Evolutionary conservation across 148 eudicot species (phyloP).

Genomic region (Rhododendron molle): DNA sequence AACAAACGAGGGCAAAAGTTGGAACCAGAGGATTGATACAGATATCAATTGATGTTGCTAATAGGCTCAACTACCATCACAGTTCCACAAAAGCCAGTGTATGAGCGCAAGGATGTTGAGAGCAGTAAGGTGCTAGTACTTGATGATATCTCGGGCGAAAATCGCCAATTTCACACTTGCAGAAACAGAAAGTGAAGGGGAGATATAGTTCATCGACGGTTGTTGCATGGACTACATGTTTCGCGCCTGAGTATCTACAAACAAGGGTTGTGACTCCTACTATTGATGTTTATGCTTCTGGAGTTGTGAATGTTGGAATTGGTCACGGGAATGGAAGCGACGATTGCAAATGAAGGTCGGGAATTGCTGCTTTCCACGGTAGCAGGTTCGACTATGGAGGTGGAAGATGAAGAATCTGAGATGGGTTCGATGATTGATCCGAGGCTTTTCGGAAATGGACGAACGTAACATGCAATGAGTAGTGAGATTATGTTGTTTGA

Average conservation of each 20-base stretch:
- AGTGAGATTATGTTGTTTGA: slow-evolving; percentile 34
- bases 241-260: neutral
- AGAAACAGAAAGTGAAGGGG: slow-evolving; percentile 16
- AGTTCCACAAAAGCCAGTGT: too few relatives aligned
- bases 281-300: slow-evolving; percentile 50
- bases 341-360: slow-evolving; percentile 16
- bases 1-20: too few relatives aligned
- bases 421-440: slow-evolving; percentile 19
- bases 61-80: too few relatives aligned
- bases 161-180: slow-evolving; percentile 32
- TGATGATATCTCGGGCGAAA: slow-evolving; percentile 38
- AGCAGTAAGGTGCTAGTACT: slow-evolving; percentile 38
- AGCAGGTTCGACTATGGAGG: slow-evolving; percentile 13
- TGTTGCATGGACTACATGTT: too few relatives aligned
- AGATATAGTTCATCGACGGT: too few relatives aligned
- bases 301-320: slow-evolving; percentile 38
- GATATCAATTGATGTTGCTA: too few relatives aligned
- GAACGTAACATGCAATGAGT: slow-evolving; percentile 15
- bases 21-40: too few relatives aligned
- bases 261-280: slow-evolving; percentile 26
- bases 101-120: slow-evolving; percentile 8
- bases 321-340: slow-evolving; percentile 30
- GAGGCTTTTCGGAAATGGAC: slow-evolving; percentile 14
- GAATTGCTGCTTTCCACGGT: slow-evolving; percentile 21
- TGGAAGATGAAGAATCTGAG: slow-evolving; percentile 20